Evolutionary conservation across 495 filamentous ascomycete genomes (phyloP), one percentile per base, ranked within the genome.

Genomic region (Xanthoparmelia taractica): DNA sequence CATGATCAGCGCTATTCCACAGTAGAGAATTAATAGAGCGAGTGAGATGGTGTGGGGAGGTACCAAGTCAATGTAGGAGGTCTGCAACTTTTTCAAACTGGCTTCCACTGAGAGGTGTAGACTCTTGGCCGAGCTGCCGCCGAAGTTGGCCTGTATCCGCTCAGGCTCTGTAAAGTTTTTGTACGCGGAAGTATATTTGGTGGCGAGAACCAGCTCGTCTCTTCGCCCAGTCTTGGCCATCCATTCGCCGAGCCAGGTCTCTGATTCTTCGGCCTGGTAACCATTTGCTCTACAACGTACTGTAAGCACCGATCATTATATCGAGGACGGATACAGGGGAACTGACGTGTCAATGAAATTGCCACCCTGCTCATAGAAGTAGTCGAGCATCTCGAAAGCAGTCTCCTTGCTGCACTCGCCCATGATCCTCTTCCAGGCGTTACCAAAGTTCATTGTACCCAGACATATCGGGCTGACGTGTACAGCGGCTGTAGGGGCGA

Each of bases 191-290:
- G 82, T 81, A 70, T 76, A 85, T 67, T 92, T 94, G 56, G 89
- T 92, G 0, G 89, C 88, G 54, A 93, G 76, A 37, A 93, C 87
- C 57, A 90, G 76, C 63, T 84, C 76, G 68, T 88, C 85, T 1
- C 87, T 77, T 64, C 78, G 80, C 18, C 75, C 69, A 25, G 82
- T 77, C 62, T 70, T 50, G 57, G 76, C 60, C 77, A 85, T 80
- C 83, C 83, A 86, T 64, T 86, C 83, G 27, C 83, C 83, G 33
- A 85, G 64, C 81, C 81, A 84, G n/a, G 65, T 64, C 69, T 86
- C 83, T n/a, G 75, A 78, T 58, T 83, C 71, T 60, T 78, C 77
- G 69, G 74, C 66, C 61, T 86, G 81, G 70, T 86, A 86, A 69
- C 78, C 81, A 69, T 80, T 83, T 60, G 78, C 75, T 17, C 50